These are phyloP conservation scores for Colletotrichum sp. DNA, from an alignment of 2,329 filamentous ascomycete genomes.

Conservation along the genomic window DNA sequence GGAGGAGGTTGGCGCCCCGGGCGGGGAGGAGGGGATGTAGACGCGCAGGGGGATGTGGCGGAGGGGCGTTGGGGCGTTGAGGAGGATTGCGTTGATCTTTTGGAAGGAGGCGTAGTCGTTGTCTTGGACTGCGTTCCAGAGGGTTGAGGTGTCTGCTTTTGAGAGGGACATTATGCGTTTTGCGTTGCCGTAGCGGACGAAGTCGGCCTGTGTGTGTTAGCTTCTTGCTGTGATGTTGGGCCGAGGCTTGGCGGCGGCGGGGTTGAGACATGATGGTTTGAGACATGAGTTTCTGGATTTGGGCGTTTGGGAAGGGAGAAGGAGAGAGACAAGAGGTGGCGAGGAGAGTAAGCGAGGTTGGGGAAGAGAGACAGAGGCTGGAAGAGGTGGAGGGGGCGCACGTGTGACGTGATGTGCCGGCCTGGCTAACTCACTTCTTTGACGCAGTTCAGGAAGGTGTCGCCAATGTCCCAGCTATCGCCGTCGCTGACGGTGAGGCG, in stretches of 20 bases:
- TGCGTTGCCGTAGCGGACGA: conserved; percentile 84
- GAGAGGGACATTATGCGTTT: conserved; percentile 90
- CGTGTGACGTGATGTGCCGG: neutral
- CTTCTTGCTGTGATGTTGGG: too few species aligned
- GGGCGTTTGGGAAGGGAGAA: neutral
- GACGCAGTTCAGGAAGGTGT: conserved; percentile 68
- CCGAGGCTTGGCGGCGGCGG: neutral
- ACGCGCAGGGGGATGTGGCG: conserved; percentile 87
- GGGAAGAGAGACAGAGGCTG: neutral
- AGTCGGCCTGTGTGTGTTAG: conserved; percentile 67
- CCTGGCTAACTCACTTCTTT: conserved; percentile 57
- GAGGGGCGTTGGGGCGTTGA: conserved; percentile 76
- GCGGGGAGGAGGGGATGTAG: conserved; percentile 76
- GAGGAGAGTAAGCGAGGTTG: neutral
- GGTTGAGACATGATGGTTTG: neutral
- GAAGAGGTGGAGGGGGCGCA: neutral
- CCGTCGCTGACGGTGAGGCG: conserved; percentile 59
- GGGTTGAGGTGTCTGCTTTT: conserved; percentile 79
- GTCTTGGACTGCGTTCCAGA: conserved; percentile 82
- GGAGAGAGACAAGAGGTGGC: neutral
- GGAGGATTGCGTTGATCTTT: conserved; percentile 76
- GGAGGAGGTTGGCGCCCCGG: conserved; percentile 7
- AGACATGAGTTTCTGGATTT: neutral
- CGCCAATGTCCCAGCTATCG: conserved; percentile 62
- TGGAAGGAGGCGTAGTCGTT: conserved; percentile 78